These are phyloP conservation scores for Apiotrichum domesticum DNA, from an alignment of 1,284 basidiomycete genomes.

Conservation along the genomic window DNA sequence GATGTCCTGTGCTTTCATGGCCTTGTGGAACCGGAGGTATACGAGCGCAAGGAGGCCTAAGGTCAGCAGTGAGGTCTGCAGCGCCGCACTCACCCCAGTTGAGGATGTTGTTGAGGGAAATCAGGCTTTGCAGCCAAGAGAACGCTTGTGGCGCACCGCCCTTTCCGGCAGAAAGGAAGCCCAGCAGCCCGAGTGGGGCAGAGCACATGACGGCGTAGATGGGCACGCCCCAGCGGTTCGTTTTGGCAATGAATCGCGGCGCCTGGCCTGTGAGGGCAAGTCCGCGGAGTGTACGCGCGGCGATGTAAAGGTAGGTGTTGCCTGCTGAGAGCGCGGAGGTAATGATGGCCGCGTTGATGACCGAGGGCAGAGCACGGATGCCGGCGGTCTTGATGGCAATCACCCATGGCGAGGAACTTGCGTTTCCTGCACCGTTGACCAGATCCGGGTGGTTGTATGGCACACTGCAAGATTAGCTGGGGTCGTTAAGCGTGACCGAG, in stretches of 20 bases:
- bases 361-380: slow-evolving; percentile 58
- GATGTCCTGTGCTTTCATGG: slow-evolving; percentile 25
- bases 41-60: slow-evolving; percentile 41
- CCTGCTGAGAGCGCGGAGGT: slow-evolving; percentile 52
- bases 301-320: slow-evolving; percentile 54
- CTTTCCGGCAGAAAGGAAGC: slow-evolving; percentile 53
- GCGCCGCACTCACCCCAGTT: slow-evolving; percentile 53
- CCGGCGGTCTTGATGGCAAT: slow-evolving; percentile 72
- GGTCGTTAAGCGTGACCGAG: too few species aligned
- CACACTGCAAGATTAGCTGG: slow-evolving; percentile 51
- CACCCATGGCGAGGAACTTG: slow-evolving; percentile 62
- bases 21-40: slow-evolving; percentile 29
- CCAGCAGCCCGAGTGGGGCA: slow-evolving; percentile 55
- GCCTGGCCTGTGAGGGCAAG: slow-evolving; percentile 66
- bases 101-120: slow-evolving; percentile 50
- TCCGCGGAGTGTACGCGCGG: slow-evolving; percentile 53
- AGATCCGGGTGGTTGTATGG: slow-evolving; percentile 60
- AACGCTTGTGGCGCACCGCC: slow-evolving; percentile 64
- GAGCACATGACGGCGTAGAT: slow-evolving; percentile 61
- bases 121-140: slow-evolving; percentile 66
- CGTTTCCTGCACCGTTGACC: slow-evolving; percentile 52
- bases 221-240: slow-evolving; percentile 66
- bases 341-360: slow-evolving; percentile 59
- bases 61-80: slow-evolving; percentile 71
- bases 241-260: slow-evolving; percentile 56